Evolutionary conservation across 2,329 filamentous ascomycete genomes (phyloP), one percentile per base, ranked within the genome.

Genomic region (Aspergillus candidus): DNA sequence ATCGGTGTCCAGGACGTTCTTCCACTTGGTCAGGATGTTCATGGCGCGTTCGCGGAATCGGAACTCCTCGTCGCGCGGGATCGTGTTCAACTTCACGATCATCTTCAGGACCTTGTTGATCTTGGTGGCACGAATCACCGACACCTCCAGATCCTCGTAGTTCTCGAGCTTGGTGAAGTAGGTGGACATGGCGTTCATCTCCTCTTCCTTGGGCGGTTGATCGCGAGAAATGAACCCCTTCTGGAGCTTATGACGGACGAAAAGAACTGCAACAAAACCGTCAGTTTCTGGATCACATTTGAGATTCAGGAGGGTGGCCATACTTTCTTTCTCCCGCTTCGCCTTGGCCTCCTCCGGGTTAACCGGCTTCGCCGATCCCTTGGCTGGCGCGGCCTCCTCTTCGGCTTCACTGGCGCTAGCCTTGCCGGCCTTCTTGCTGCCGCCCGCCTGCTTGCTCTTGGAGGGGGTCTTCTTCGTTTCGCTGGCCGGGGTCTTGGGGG

Each of bases 91-190:
- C 73, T 95, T 96, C 58, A 96, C 74, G 54, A 98, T 93, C 4
- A 85, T 89, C 72, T 94, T 95, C 45, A 98, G 77, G 10, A 98
- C 91, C 73, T 98, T 98, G 80, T 97, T 91, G 69, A 98, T 96
- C 77, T 97, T 98, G 50, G 93, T 98, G 11, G 73, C 75, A 51
- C 87, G 82, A 59, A 97, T 95, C 57, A 96, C 93, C 53, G 82
- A 82, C 27, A 86, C 88, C 63, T 97, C 91, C 4, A 97, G 79
- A 52, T 94, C 86, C 1, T 80, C 65, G 75, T 81, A 84, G 6
- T 75, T 79, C 70, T 98, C 93, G 5, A 98, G 79, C 66, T 94
- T 88, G 27, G 76, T 78, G 55, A 72, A 69, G 48, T 66, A 70
- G 32, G 53, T 61, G 8, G 67, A 67, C 67, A 73, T 72, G 30